A percentile compares a stretch with the other conserved stretches of the same genome.
These are phyloP conservation scores for Vitis riparia DNA, from an alignment of 164 flowering plant species.

Conservation along the genomic window DNA sequence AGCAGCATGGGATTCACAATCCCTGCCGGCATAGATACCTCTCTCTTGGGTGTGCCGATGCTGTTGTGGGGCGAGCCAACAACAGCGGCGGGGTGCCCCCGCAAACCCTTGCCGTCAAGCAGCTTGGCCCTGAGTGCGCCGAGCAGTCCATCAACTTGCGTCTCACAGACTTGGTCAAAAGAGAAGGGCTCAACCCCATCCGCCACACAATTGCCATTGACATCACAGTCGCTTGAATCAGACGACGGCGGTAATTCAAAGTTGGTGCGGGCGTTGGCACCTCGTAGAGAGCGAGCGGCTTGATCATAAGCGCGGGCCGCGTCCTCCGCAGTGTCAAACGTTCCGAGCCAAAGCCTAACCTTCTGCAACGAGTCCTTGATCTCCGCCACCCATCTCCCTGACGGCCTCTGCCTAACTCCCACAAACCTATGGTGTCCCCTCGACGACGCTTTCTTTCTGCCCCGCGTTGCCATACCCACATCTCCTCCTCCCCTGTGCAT, in stretches of 20 bases:
- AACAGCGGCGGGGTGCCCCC: background rate
- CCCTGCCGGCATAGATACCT: background rate
- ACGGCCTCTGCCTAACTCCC: constrained; percentile 40
- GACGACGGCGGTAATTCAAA: constrained; percentile 27
- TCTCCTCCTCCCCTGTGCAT: background rate
- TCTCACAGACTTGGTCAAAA: constrained; percentile 31
- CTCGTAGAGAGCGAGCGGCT: constrained; percentile 38
- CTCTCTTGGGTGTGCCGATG: background rate
- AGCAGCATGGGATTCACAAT: no score
- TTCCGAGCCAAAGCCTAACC: constrained; percentile 45
- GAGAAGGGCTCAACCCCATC: constrained; percentile 33
- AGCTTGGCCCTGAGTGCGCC: constrained; percentile 36
- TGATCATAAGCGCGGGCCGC: constrained; percentile 41
- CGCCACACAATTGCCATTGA: background rate
- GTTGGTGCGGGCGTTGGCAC: constrained; percentile 44
- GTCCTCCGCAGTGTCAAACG: constrained; percentile 41
- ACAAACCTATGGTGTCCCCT: constrained; percentile 37
- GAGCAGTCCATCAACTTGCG: constrained; percentile 22
- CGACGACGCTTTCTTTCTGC: constrained; percentile 26
- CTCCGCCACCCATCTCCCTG: constrained; percentile 45
- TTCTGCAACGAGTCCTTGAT: constrained; percentile 42
- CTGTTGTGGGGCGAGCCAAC: background rate
- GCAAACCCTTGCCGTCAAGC: constrained; percentile 22
- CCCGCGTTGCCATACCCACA: constrained; percentile 2
- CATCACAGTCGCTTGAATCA: background rate